Evolutionary conservation across 208 protist species (phyloP), one percentile per base, ranked within the genome.

Genomic region (Leishmania arabica): DNA sequence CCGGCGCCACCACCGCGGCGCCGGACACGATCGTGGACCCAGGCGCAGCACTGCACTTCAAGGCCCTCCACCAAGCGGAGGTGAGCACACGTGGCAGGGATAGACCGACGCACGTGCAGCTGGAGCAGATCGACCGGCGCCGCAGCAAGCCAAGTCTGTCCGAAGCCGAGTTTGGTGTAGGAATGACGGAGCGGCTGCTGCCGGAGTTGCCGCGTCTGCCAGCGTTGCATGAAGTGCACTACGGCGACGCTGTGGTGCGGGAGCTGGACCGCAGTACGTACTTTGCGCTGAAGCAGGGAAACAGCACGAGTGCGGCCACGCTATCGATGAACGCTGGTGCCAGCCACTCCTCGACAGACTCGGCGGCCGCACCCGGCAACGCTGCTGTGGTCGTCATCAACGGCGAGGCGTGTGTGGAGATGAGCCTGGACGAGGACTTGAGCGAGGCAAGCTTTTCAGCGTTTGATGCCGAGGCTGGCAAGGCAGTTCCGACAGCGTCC

Each of bases 141-240:
- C 91, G 95, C 24, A 89, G 90, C 77, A 95, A 95, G 66, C 81
- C 82, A 53, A 85, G 91, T 24, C 68, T 97, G 0, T 62, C 84
- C 7, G 92, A 96, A 47, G 77, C 82, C 11, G 92, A 97, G 85
- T 95, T 95, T 78, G 85, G 89, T 34, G 88, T 90, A 2, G 93
- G 95, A 3, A 89, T 96, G 54, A 95, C 95, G 40, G 92, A 97
- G 75, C 89, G 95, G 31, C 81, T 97, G 3, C 89, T 95, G 77
- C 91, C 91, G 2, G 88, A 95, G 79, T 78, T 97, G 70, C 84
- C 87, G 34, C 90, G 95, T 40, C 83, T 96, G 69, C 66, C 91
- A 1, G 89, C 88, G 49, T 81, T 97, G 84, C 92, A 96, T 69
- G 95, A 97, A 62, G 71, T 96, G 47, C 95, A 97, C 85, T 96